phyloP scores from a whole-genome alignment of 1,284 basidiomycete genomes.

The Ceratobasidium papillatum region DNA sequence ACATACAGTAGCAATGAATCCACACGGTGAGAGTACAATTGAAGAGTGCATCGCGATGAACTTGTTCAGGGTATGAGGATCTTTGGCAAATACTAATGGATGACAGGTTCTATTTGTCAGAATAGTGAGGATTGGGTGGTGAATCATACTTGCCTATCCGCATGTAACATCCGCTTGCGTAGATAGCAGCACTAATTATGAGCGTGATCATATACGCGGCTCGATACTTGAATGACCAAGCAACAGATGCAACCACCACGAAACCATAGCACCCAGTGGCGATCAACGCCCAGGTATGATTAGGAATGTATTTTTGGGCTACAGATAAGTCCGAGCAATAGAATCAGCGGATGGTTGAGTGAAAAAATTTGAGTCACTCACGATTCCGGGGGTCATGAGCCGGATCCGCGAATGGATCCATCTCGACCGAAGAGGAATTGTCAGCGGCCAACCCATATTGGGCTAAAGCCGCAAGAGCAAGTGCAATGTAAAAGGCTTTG shows the following conservation, averaged over 20 bases:
- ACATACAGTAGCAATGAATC: conserved; percentile 69
- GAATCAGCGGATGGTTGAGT: neutral
- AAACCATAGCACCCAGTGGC: neutral
- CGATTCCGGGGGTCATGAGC: conserved; percentile 8
- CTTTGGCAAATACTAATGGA: conserved; percentile 49
- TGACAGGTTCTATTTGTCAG: neutral
- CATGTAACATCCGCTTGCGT: conserved; percentile 58
- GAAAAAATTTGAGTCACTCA: too few relatives aligned
- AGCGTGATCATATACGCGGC: conserved; percentile 67
- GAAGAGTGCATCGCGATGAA: conserved; percentile 70
- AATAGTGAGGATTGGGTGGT: neutral
- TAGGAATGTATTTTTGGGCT: conserved; percentile 30
- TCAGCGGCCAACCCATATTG: neutral
- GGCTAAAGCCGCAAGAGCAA: neutral
- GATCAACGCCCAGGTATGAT: conserved; percentile 6
- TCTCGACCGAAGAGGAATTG: neutral
- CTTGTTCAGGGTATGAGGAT: conserved; percentile 44
- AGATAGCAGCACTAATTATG: conserved; percentile 67
- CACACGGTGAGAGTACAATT: conserved; percentile 69
- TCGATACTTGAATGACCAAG: conserved; percentile 13
- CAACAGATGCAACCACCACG: neutral
- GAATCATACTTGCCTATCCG: conserved; percentile 55
- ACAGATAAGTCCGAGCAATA: neutral
- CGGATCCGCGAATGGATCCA: conserved; percentile 3
- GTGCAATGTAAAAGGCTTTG: too few relatives aligned